Conservation (phyloP, 768 basidiomycete genomes). For the Mycena belliarum region DNA sequence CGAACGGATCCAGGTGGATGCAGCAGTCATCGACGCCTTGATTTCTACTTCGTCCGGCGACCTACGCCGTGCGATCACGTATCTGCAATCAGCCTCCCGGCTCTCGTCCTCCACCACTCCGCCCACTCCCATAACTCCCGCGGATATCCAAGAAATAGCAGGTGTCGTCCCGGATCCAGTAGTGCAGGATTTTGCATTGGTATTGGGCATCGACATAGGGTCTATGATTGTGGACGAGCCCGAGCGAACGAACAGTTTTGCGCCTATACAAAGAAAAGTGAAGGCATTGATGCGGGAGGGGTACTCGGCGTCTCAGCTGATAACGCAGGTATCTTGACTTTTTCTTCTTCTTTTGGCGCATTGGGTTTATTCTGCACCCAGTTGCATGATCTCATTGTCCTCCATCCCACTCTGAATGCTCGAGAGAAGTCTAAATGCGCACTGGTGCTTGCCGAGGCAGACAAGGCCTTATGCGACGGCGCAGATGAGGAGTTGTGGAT, state of each 20-base stretch:
- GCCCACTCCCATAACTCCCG: conserved; percentile 70
- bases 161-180: conserved; percentile 85
- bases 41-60: conserved; percentile 87
- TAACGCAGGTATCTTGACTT: conserved; percentile 70
- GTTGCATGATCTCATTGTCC: conserved; percentile 88
- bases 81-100: conserved; percentile 92
- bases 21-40: conserved; percentile 67
- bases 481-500: conserved; percentile 97
- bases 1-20: conserved; percentile 64
- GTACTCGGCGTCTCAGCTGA: conserved; percentile 87
- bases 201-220: conserved; percentile 70
- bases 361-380: conserved; percentile 32
- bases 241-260: conserved; percentile 47
- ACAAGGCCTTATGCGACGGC: conserved; percentile 94
- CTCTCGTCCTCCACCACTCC: conserved; percentile 75
- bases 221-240: conserved; percentile 56
- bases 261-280: conserved; percentile 68
- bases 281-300: conserved; percentile 82
- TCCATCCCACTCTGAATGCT: conserved; percentile 78
- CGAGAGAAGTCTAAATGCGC: conserved; percentile 81
- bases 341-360: conserved; percentile 26
- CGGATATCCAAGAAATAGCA: conserved; percentile 93
- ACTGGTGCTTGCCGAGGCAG: conserved; percentile 88
- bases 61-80: conserved; percentile 95
- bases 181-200: conserved; percentile 65